Base-by-base conservation (phyloP, 2,329 filamentous ascomycete species). In the Fusarium piperis region DNA sequence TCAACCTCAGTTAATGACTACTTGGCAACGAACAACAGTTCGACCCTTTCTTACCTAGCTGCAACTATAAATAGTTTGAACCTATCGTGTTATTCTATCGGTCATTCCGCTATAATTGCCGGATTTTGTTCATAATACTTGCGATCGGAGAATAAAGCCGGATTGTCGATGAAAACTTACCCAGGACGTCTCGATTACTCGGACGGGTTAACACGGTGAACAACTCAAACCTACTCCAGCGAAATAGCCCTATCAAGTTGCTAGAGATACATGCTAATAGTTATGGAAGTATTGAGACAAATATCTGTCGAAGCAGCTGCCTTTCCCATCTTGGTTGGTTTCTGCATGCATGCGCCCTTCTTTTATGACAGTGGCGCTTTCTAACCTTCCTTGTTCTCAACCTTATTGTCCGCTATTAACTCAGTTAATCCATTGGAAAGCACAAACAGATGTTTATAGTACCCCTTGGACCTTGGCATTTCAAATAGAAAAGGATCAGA, bases 201-300 rank as follows among this genome's bases (percentile, higher is more conserved):
- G 1, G 18, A 15, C n/a, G 4, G n/a, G 48, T 16, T 2, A 53
- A 53, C 18, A 32, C 2, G 15, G 48, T 20, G 12, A 15, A 18
- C 18, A 30, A 51, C 44, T 51, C 11, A 26, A 51, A 28, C 26
- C 4, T 6, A 11, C 10, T 11, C 4, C n/a, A 48, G 44, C 44
- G 2, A 48, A 30, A 48, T 15, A 48, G 23, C 1, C 5, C 6
- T 11, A 12, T 11, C 2, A 48, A 48, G 12, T 9, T 30, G 5
- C 44, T 2, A 5, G 15, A 30, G 28, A 15, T 15, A 18, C 10
- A 20, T 6, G 11, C 6, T 20, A 6, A 13, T 18, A 6, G n/a
- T 1, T 3, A 6, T 6, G 4, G 5, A 3, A 18, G 10, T 7
- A 7, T 13, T 2, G 8, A 2, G 28, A 32, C 10, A 1, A 20